Conservation (phyloP, 352 stramenopile genomes). For the Salisapilia sapeloensis region DNA sequence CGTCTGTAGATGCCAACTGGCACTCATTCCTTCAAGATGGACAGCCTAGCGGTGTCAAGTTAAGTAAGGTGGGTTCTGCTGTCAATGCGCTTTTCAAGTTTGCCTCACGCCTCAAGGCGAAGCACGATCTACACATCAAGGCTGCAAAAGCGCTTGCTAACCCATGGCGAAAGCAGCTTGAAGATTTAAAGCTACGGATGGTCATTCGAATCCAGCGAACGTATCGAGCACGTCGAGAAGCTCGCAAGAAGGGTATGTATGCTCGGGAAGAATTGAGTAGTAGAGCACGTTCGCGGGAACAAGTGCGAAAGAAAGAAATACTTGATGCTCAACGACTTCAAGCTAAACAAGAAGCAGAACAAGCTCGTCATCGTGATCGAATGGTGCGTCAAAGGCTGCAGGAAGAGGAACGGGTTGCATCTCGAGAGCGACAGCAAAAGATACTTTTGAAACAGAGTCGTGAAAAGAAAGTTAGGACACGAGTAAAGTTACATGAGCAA, state of each 20-base stretch:
- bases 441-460: constrained; percentile 27
- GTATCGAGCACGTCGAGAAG: constrained; percentile 24
- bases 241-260: constrained; percentile 20
- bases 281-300: constrained; percentile 28
- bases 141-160: constrained; percentile 25
- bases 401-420: constrained; percentile 15
- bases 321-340: constrained; percentile 40
- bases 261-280: constrained; percentile 27
- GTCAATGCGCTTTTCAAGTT: no score
- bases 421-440: constrained; percentile 23
- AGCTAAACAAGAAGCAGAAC: constrained; percentile 28
- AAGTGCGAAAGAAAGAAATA: constrained; percentile 22
- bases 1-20: no score
- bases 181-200: constrained; percentile 46
- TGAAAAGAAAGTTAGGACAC: constrained; percentile 24
- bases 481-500: constrained; percentile 7
- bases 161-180: constrained; percentile 55
- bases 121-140: constrained; percentile 38
- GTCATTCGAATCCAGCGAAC: constrained; percentile 52
- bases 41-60: no score
- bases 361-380: constrained; percentile 31
- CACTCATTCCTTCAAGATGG: no score
- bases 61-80: no score
- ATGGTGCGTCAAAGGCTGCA: constrained; percentile 30
- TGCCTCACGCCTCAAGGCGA: constrained; percentile 28